Evolutionary conservation across 768 basidiomycete species (phyloP).

Genomic region (Glaciozyma martinii): DNA sequence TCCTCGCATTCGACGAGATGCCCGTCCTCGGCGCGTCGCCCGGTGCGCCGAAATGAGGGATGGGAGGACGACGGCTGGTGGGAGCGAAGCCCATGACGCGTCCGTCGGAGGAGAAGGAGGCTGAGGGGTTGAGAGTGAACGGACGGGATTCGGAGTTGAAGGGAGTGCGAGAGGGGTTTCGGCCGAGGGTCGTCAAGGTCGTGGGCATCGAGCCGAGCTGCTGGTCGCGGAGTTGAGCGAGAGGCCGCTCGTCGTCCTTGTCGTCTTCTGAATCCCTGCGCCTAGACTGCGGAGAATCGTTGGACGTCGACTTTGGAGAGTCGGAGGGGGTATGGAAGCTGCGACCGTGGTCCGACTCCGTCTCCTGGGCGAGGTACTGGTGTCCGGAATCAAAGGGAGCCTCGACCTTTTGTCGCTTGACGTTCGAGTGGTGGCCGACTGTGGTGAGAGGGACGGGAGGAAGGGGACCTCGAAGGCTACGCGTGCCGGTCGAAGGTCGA

Average conservation of each 20-base stretch:
- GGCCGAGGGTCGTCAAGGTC: too few species aligned
- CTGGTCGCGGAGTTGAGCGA: not conserved
- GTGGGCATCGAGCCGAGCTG: too few species aligned
- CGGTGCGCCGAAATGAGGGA: constrained; percentile 1
- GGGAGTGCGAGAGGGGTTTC: not conserved
- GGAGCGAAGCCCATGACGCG: constrained; percentile 7
- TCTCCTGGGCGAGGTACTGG: not conserved
- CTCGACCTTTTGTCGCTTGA: constrained; percentile 9
- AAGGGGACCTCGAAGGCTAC: constrained; percentile 9
- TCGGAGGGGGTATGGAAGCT: not conserved
- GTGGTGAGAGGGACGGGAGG: constrained; percentile 17
- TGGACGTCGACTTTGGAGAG: not conserved
- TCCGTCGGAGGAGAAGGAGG: not conserved
- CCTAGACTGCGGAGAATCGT: not conserved
- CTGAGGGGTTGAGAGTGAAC: constrained; percentile 5
- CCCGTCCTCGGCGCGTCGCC: not conserved
- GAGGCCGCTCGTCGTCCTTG: not conserved
- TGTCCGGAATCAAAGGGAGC: not conserved
- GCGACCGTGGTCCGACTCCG: not conserved
- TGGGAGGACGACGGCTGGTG: not conserved
- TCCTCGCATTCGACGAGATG: too few species aligned
- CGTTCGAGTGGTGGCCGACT: not conserved
- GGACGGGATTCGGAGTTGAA: not conserved
- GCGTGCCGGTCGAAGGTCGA: not conserved
- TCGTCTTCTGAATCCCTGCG: not conserved